Conservation (phyloP, 2,329 filamentous ascomycete species). For the Lecanicillium sp. region DNA sequence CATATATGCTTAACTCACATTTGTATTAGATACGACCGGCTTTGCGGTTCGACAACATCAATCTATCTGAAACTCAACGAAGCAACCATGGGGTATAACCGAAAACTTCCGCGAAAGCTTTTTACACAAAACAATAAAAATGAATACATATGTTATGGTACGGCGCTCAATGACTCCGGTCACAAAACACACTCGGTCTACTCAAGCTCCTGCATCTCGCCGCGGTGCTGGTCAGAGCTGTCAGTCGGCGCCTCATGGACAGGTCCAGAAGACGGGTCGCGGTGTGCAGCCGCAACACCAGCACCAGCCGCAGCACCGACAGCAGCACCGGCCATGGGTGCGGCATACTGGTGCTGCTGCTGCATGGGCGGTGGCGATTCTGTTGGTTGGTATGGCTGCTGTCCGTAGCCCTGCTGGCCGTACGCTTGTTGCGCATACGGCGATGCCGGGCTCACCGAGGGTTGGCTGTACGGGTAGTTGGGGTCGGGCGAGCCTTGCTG, state of each 20-base stretch:
- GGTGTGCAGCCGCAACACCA: not conserved
- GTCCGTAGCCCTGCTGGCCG: conserved; percentile 4
- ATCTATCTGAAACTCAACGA: no score
- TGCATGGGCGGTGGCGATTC: conserved; percentile 3
- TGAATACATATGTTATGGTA: not conserved
- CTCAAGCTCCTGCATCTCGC: conserved; percentile 12
- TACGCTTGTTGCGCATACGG: conserved; percentile 3
- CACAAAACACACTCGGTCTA: no score
- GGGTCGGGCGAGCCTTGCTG: conserved; percentile 1
- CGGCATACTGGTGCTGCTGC: not conserved
- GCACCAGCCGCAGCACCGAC: not conserved
- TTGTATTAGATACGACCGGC: no score
- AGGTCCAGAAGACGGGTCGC: not conserved
- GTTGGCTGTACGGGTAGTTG: conserved; percentile 10
- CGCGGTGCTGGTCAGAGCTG: conserved; percentile 9
- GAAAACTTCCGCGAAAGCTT: not conserved
- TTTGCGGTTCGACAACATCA: no score
- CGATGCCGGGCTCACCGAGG: not conserved
- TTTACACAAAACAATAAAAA: not conserved
- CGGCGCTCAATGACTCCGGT: not conserved
- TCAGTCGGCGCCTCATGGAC: conserved; percentile 10
- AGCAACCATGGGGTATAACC: not conserved
- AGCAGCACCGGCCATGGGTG: not conserved
- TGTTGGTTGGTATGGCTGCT: conserved; percentile 9
- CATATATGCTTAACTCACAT: no score